Base-by-base conservation (phyloP, 257 asterid species). In the Leptodermis oblonga region DNA sequence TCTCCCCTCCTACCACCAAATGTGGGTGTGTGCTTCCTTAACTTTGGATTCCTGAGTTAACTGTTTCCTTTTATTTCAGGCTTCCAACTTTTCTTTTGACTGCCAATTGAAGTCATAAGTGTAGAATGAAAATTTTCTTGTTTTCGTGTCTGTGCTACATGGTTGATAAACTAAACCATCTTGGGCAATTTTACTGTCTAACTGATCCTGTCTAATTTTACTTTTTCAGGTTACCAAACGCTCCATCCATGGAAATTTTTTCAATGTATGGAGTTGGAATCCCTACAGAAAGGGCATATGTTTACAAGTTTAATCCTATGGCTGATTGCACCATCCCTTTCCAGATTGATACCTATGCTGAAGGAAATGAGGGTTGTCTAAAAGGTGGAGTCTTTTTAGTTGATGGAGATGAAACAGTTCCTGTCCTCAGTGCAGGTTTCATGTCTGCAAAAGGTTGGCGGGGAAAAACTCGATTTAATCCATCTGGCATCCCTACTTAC, bases 181-280 rank as follows among this genome's bases (percentile, higher is more conserved):
- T 63, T n/a, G 14, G 41, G 25, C n/a, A 7, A 72, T 45, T 39
- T 3, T 46, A 45, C 33, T 42, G 67, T 39, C n/a, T 41, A 25
- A 31, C 36, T 69, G 28, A 37, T 25, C 52, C 20, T 63, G n/a
- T 20, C 59, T 52, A 26, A 52, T 22, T 52, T 52, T 52, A 0
- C 53, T 74, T 69, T 75, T 74, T 53, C 87, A 91, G 97, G 74
- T 85, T 91, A 69, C 97, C 97, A 42, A 74, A 81, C 53, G 96
- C 96, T 70, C 88, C 96, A 9, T 86, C 77, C 41, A 92, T 92
- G 96, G 96, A 92, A 71, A 83, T 90, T 18, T 87, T 84, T 79
- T 89, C 97, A 17, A 83, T 92, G 89, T 92, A 92, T 46, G 97
- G 97, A 72, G 96, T 92, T 67, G 97, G 97, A 49, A 78, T 92